Percentiles rank a stretch among this genome's conserved stretches.
These are phyloP conservation scores for Diplosphaera chodatii DNA, from an alignment of 139 green algal genomes.

Conservation along the genomic window DNA sequence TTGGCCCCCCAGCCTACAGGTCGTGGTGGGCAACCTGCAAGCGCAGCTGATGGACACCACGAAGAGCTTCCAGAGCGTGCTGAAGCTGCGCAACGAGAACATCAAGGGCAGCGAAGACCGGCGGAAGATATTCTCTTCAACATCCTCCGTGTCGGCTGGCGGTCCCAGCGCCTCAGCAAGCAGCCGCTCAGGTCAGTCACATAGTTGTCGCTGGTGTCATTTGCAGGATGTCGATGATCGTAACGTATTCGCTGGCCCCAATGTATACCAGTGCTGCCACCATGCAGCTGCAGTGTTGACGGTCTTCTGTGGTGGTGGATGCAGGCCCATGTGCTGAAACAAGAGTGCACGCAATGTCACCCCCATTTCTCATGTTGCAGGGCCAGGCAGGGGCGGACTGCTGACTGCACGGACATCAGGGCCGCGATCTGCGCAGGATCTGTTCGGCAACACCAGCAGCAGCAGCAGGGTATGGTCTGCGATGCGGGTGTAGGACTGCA, in stretches of 20 bases:
- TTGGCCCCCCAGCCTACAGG: neutral
- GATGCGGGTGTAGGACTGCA: too few relatives aligned
- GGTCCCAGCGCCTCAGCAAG: too few relatives aligned
- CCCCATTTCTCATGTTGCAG: neutral
- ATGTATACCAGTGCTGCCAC: too few relatives aligned
- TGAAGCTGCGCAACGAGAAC: constrained; percentile 88
- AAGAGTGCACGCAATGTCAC: too few relatives aligned
- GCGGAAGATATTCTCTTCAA: constrained; percentile 75
- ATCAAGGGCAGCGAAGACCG: constrained; percentile 76
- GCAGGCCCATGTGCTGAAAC: too few relatives aligned
- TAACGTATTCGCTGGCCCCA: too few relatives aligned
- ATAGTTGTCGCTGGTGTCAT: too few relatives aligned
- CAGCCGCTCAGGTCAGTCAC: too few relatives aligned
- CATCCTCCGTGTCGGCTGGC: constrained; percentile 1
- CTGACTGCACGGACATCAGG: neutral
- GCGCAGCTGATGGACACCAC: constrained; percentile 76
- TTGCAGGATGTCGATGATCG: too few relatives aligned
- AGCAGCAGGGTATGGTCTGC: constrained; percentile 1
- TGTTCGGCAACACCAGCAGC: constrained; percentile 18
- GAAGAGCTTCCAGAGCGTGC: constrained; percentile 88
- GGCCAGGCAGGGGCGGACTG: neutral
- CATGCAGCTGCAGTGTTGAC: too few relatives aligned
- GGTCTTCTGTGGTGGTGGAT: too few relatives aligned
- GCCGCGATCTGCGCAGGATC: neutral
- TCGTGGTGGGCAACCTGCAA: constrained; percentile 77